Evolutionary conservation across 2,329 filamentous ascomycete genomes (phyloP).

Genomic region (Hymenoscyphus occultus): DNA sequence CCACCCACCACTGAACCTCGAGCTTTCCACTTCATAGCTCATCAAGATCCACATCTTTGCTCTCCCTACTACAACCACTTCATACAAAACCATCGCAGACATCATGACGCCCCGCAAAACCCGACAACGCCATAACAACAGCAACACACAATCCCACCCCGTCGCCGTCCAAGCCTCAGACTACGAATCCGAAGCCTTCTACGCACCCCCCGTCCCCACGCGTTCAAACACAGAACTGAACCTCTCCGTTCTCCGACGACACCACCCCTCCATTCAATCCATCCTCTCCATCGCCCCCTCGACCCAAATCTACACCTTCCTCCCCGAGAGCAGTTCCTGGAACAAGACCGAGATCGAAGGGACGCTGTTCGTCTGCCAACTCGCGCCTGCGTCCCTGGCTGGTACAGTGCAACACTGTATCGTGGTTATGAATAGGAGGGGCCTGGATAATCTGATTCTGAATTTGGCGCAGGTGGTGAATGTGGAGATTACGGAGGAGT

Average conservation of each 20-base stretch:
- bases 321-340: conserved; percentile 64
- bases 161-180: conserved; percentile 45
- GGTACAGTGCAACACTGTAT: conserved; percentile 49
- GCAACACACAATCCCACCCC: conserved; percentile 34
- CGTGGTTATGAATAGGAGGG: conserved; percentile 70
- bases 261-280: conserved; percentile 68
- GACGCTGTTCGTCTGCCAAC: conserved; percentile 80
- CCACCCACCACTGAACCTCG: neutral
- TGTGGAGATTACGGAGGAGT: conserved; percentile 59
- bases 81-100: neutral
- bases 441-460: conserved; percentile 67
- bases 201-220: conserved; percentile 40
- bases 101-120: conserved; percentile 41
- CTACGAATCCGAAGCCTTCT: conserved; percentile 49
- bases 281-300: conserved; percentile 83
- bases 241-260: conserved; percentile 75
- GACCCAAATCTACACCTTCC: conserved; percentile 81
- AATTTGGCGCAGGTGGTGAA: conserved; percentile 59
- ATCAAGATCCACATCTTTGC: neutral
- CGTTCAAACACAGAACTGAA: conserved; percentile 84
- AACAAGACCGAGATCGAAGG: conserved; percentile 85
- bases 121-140: conserved; percentile 38
- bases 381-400: conserved; percentile 41
- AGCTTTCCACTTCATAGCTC: neutral
- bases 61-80: neutral